Evolutionary conservation across 805 yeast species (phyloP), one percentile per base, ranked within the genome.

Genomic region (Ogataea paraovalis): DNA sequence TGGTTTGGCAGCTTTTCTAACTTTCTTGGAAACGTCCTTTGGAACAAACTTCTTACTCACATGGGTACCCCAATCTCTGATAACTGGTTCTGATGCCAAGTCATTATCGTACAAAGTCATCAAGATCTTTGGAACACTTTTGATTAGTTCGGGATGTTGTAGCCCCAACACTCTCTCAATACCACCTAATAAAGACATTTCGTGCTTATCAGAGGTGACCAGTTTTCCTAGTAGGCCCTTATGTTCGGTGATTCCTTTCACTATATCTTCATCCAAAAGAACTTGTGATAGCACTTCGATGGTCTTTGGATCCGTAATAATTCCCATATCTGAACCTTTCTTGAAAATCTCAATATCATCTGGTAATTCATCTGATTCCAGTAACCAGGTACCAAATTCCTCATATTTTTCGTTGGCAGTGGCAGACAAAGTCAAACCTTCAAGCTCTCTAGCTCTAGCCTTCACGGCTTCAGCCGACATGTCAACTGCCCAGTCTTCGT

Each of bases 401-500:
- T 83, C 85, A 67, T 80, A 84, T 50, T 70, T 75, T 50, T 74
- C 77, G 42, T 65, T 69, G 41, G 70, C 79, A 19, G 58, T 75
- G 12, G 57, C 48, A 50, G 67, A 69, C 30, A 71, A 48, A 47
- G 67, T 69, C 46, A 79, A 72, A 21, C 83, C 89, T 69, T 89
- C 96, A 55, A 90, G 76, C 66, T 87, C 96, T 59, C 81, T 73
- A 40, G 96, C 96, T 71, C 99, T 87, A 41, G 87, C 89, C 64
- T 85, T 83, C 55, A 92, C 88, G 49, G 98, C 98, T 71, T 90
- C 98, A 67, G 87, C 94, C 42, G 96, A 87, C 79, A 91, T 88
- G 68, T 92, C 99, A 39, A 91, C 96, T 18, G 97, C 89, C 98
- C 98, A 92, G 56, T 88, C 96, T 57, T 87, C 97, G 64, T 90